A percentile compares a stretch with the other conserved stretches of the same genome.
These are phyloP conservation scores for Sporothrix curviconia DNA, from an alignment of 2,329 filamentous ascomycete genomes.

Conservation along the genomic window DNA sequence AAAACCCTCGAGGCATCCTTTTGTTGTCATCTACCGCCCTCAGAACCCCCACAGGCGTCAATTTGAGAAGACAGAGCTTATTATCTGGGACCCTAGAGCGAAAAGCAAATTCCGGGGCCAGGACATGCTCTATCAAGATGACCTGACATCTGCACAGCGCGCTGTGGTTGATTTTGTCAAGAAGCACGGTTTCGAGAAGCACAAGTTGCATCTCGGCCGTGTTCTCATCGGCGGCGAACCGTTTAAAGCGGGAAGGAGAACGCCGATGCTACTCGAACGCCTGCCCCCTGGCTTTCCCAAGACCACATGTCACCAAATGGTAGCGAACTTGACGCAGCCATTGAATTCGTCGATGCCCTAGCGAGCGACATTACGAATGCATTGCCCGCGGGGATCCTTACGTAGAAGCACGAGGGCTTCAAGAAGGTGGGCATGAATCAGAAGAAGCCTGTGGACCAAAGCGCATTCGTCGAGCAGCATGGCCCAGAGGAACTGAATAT, in stretches of 20 bases:
- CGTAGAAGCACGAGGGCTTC: conserved; percentile 34
- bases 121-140: conserved; percentile 22
- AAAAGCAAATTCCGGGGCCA: conserved; percentile 22
- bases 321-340: not conserved
- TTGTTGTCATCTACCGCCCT: conserved; percentile 45
- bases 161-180: conserved; percentile 35
- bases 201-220: conserved; percentile 29
- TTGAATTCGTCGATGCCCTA: conserved; percentile 32
- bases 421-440: conserved; percentile 24
- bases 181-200: conserved; percentile 26
- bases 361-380: conserved; percentile 26
- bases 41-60: conserved; percentile 29
- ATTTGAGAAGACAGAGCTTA: conserved; percentile 37
- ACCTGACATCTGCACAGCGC: conserved; percentile 41
- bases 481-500: too few species aligned
- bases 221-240: conserved; percentile 42
- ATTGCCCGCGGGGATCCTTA: conserved; percentile 30
- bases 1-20: conserved; percentile 37
- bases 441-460: too few species aligned
- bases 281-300: too few species aligned
- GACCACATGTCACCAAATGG: too few species aligned
- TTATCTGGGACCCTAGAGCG: conserved; percentile 47
- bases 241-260: too few species aligned
- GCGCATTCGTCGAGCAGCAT: too few species aligned
- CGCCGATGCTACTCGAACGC: too few species aligned